Evolutionary conservation across 768 basidiomycete species (phyloP).

Genomic region (Russula virescens): DNA sequence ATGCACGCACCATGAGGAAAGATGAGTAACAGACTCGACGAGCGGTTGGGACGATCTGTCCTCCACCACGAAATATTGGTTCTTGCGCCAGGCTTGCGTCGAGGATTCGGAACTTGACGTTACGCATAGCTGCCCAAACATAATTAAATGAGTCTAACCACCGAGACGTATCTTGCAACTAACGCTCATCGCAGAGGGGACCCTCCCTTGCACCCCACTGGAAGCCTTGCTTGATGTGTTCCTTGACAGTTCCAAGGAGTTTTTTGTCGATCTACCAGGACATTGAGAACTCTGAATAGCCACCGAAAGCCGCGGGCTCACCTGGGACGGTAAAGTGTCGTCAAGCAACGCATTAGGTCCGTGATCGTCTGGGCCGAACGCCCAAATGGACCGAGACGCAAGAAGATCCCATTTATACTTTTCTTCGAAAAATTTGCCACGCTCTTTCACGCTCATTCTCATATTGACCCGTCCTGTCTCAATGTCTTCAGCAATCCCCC

Average conservation of each 20-base stretch:
- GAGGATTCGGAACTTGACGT: conserved; percentile 94
- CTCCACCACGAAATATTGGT: conserved; percentile 96
- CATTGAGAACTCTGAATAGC: neutral
- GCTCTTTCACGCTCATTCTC: conserved; percentile 91
- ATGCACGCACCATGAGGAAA: conserved; percentile 81
- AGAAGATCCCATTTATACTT: conserved; percentile 98
- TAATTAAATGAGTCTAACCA: conserved; percentile 6
- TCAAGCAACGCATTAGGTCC: conserved; percentile 93
- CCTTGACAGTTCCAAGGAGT: conserved; percentile 79
- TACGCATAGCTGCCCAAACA: conserved; percentile 74
- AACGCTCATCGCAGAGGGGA: conserved; percentile 96
- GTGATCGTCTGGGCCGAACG: conserved; percentile 95
- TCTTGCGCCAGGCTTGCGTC: conserved; percentile 91
- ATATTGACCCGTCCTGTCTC: conserved; percentile 91
- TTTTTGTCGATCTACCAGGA: conserved; percentile 81
- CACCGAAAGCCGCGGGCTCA: conserved; percentile 29
- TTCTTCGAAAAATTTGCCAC: conserved; percentile 93
- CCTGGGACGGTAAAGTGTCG: conserved; percentile 93
- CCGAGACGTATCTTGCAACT: conserved; percentile 36
- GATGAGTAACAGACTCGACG: conserved; percentile 98
- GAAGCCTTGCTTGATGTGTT: conserved; percentile 98
- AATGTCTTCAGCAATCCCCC: conserved; percentile 93
- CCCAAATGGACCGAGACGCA: conserved; percentile 98
- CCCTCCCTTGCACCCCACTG: conserved; percentile 99
- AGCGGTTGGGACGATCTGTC: conserved; percentile 98